Percentiles rank a stretch among this genome's conserved stretches.
These are phyloP conservation scores for Penicillium salamii DNA, from an alignment of 495 filamentous ascomycete genomes.

Conservation along the genomic window DNA sequence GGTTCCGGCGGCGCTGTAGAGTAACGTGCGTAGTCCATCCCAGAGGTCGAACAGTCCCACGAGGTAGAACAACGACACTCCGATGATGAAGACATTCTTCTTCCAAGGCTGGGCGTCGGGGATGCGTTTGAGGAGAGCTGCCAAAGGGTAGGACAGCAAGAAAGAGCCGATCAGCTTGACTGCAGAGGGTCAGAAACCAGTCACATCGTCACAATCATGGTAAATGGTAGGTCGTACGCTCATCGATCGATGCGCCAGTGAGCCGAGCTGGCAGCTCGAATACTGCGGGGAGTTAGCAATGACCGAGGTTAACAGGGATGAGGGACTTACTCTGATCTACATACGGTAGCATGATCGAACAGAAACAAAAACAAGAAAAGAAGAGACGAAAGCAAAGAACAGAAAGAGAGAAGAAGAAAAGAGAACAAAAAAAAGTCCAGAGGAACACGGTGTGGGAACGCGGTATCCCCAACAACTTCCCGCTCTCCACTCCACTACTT, in stretches of 20 bases:
- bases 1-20: constrained; percentile 72
- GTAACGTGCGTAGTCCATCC: constrained; percentile 75
- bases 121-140: constrained; percentile 83
- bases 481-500: constrained; percentile 17
- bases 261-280: constrained; percentile 62
- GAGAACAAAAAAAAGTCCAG: constrained; percentile 12
- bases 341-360: constrained; percentile 72
- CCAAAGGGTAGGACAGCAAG: constrained; percentile 88
- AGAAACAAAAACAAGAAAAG: constrained; percentile 11
- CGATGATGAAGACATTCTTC: constrained; percentile 87
- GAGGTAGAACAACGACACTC: constrained; percentile 81
- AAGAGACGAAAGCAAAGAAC: constrained; percentile 6
- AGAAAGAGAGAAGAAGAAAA: constrained; percentile 11
- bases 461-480: constrained; percentile 26
- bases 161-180: constrained; percentile 94
- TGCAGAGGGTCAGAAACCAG: constrained; percentile 34
- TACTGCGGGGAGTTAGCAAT: constrained; percentile 50
- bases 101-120: constrained; percentile 79
- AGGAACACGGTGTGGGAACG: constrained; percentile 33
- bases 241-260: constrained; percentile 80
- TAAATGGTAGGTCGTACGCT: constrained; percentile 56
- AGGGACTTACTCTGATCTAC: constrained; percentile 68
- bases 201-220: background rate
- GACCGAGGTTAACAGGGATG: constrained; percentile 15
- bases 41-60: constrained; percentile 95